Evolutionary conservation across 305 asterid species (phyloP).

Genomic region (Caryopteris hybrid): DNA sequence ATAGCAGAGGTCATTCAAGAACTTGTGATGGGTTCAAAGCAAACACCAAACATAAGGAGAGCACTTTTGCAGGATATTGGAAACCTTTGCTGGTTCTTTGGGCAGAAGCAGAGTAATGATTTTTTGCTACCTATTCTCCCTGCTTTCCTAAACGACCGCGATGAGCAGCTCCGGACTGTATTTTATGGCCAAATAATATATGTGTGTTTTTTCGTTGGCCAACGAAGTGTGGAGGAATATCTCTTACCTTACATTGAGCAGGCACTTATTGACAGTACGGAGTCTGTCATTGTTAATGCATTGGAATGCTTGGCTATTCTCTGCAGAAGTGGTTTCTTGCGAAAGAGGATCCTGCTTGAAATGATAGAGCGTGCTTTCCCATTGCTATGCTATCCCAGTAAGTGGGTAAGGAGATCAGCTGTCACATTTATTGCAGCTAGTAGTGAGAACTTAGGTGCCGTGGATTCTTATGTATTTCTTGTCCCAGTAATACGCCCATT

Average conservation of each 20-base stretch:
- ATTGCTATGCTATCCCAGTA: slow-evolving; percentile 87
- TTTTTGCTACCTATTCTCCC: slow-evolving; percentile 95
- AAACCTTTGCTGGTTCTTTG: slow-evolving; percentile 97
- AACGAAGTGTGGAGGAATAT: slow-evolving; percentile 97
- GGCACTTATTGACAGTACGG: slow-evolving; percentile 82
- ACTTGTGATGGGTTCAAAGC: slow-evolving; percentile 99
- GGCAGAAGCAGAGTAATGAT: slow-evolving; percentile 98
- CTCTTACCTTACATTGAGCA: slow-evolving; percentile 98
- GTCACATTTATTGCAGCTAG: slow-evolving; percentile 84
- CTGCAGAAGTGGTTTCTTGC: slow-evolving; percentile 83
- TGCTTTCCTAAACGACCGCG: slow-evolving; percentile 95
- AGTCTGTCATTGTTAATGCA: slow-evolving; percentile 87
- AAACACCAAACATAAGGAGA: slow-evolving; percentile 97
- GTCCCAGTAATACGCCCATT: slow-evolving; percentile 87
- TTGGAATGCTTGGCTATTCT: slow-evolving; percentile 91
- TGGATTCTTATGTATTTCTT: slow-evolving; percentile 94
- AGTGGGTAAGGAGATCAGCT: slow-evolving; percentile 87
- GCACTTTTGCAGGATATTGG: slow-evolving; percentile 98
- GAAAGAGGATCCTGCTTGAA: slow-evolving; percentile 82
- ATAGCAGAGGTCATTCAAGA: slow-evolving; percentile 98
- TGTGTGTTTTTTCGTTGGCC: slow-evolving; percentile 95
- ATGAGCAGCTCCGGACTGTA: slow-evolving; percentile 97
- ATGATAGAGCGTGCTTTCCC: slow-evolving; percentile 95
- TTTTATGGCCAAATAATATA: slow-evolving; percentile 88
- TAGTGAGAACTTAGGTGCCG: slow-evolving; percentile 96